These are phyloP conservation scores for Cercospora sp. DNA, from an alignment of 2,329 filamentous ascomycete species.

Conservation along the genomic window DNA sequence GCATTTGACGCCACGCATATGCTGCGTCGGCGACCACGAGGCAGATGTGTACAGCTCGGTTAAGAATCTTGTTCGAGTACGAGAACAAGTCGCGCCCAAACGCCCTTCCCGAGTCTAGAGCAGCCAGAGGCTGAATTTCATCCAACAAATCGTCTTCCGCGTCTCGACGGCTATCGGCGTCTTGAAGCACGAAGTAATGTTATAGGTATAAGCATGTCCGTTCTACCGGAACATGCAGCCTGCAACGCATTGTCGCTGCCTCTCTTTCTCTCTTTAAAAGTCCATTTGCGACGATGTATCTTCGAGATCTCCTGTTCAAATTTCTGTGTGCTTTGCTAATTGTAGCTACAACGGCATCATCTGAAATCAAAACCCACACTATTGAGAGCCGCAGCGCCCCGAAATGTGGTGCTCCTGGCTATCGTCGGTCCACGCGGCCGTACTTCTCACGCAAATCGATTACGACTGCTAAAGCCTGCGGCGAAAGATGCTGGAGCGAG, in stretches of 20 bases:
- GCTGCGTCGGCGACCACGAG: background rate
- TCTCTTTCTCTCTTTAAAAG: background rate
- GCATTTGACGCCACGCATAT: background rate
- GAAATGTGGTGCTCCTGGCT: background rate
- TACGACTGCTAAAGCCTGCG: background rate
- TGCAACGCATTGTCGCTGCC: too few relatives aligned
- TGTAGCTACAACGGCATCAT: background rate
- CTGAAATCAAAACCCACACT: background rate
- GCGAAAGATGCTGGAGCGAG: conserved; percentile 5
- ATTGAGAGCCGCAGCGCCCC: background rate
- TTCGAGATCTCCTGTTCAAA: background rate
- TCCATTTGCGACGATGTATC: background rate
- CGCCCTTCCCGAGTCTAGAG: background rate
- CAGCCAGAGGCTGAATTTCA: background rate
- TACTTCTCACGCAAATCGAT: background rate
- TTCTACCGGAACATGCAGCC: too few relatives aligned
- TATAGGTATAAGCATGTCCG: too few relatives aligned
- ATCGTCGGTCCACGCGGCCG: background rate
- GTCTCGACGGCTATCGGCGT: background rate
- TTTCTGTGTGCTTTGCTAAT: background rate
- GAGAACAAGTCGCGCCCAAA: background rate
- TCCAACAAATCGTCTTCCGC: background rate
- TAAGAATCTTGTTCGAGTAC: background rate
- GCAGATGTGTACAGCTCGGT: background rate
- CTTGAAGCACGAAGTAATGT: background rate